Conservation (phyloP, 495 filamentous ascomycete species). For the Paragyromitra xinjiangensis region DNA sequence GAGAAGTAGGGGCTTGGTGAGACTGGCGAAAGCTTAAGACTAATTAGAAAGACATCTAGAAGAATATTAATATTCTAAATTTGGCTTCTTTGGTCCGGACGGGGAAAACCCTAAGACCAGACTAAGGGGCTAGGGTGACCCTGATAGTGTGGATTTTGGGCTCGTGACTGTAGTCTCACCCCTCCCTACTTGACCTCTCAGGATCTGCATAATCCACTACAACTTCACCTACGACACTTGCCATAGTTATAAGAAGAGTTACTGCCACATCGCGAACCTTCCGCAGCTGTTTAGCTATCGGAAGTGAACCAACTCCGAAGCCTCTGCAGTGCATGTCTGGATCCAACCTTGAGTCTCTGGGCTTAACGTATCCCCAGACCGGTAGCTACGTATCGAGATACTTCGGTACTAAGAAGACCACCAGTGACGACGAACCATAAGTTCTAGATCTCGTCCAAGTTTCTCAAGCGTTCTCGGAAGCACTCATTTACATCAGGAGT, state of each 20-base stretch:
- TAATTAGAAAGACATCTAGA: background rate
- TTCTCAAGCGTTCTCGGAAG: background rate
- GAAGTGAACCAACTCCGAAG: background rate
- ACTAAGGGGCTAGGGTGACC: background rate
- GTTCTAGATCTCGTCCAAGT: background rate
- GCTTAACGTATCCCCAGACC: background rate
- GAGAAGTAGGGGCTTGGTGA: background rate
- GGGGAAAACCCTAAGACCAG: background rate
- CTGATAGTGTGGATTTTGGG: background rate
- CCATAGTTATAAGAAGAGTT: background rate
- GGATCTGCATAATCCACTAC: background rate
- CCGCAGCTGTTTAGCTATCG: background rate
- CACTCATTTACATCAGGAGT: background rate
- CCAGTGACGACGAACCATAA: background rate
- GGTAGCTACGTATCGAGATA: background rate
- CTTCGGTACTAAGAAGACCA: background rate
- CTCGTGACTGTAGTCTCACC: background rate
- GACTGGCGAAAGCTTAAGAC: background rate
- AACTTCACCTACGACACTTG: background rate
- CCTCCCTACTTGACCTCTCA: background rate
- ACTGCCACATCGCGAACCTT: background rate
- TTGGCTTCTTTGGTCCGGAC: background rate
- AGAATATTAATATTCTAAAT: background rate
- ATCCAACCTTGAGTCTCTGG: background rate
- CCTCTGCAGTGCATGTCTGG: background rate